Evolutionary conservation across 78 protist genomes (phyloP).

Genomic region (Dictyostelium purpureum): DNA sequence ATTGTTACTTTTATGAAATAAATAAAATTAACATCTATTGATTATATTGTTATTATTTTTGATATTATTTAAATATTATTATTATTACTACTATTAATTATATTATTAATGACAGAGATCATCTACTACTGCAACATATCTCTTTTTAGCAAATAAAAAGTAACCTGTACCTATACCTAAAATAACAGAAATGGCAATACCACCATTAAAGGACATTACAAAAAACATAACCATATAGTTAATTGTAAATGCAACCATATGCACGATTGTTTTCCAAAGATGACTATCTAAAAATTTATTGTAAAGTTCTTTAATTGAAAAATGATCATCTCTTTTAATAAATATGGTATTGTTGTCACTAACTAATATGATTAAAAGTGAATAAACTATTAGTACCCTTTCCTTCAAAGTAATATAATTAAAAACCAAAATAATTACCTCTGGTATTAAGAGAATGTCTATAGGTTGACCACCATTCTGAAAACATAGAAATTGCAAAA

Average conservation of each 20-base stretch:
- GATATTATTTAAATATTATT: not conserved
- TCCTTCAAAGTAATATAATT: too few relatives aligned
- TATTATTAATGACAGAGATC: conserved; percentile 11
- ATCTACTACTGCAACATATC: not conserved
- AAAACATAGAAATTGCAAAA: conserved; percentile 17
- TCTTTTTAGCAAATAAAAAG: conserved; percentile 31
- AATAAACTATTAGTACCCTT: not conserved
- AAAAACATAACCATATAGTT: conserved; percentile 41
- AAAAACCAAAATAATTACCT: not conserved
- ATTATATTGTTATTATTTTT: too few relatives aligned
- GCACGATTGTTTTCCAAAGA: conserved; percentile 25
- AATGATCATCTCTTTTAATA: not conserved
- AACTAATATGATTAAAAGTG: not conserved
- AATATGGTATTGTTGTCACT: not conserved
- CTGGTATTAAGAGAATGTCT: conserved; percentile 22
- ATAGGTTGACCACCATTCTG: conserved; percentile 47
- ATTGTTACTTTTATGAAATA: too few relatives aligned
- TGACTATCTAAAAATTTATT: not conserved
- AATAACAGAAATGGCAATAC: conserved; percentile 26
- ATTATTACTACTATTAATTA: not conserved
- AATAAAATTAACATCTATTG: too few relatives aligned
- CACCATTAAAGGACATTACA: conserved; percentile 60
- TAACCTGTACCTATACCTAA: conserved; percentile 48
- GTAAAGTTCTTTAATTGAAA: not conserved
- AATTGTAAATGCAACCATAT: conserved; percentile 14